Conservation (phyloP, 257 asterid genomes). For the Ilex asprella region DNA sequence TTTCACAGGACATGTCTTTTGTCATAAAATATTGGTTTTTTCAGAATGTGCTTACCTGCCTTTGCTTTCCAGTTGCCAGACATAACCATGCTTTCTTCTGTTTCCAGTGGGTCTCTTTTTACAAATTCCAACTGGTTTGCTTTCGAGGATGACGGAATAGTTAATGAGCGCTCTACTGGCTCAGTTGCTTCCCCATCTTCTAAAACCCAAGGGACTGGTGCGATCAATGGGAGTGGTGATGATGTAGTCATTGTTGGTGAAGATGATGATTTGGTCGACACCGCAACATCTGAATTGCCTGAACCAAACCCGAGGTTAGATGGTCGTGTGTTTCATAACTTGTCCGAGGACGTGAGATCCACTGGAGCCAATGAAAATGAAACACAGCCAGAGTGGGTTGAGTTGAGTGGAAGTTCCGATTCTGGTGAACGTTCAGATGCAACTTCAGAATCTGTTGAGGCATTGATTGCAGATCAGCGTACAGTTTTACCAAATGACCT, state of each 20-base stretch:
- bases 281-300: slow-evolving; percentile 37
- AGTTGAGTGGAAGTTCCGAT: slow-evolving; percentile 56
- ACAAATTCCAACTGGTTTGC: slow-evolving; percentile 92
- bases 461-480: slow-evolving; percentile 21
- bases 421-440: slow-evolving; percentile 28
- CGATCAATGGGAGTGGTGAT: slow-evolving; percentile 18
- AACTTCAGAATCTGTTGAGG: slow-evolving; percentile 22
- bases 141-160: slow-evolving; percentile 48
- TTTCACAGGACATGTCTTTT: no score
- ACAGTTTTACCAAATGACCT: slow-evolving; percentile 34
- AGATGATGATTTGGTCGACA: slow-evolving; percentile 37
- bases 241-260: slow-evolving; percentile 26
- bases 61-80: no score
- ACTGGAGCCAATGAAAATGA: slow-evolving; percentile 26
- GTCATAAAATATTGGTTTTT: no score
- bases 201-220: slow-evolving; percentile 31
- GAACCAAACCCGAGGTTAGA: slow-evolving; percentile 25
- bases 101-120: slow-evolving; percentile 67
- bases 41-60: no score
- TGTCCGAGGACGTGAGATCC: slow-evolving; percentile 24
- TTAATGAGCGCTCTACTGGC: slow-evolving; percentile 32
- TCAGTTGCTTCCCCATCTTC: slow-evolving; percentile 52
- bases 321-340: slow-evolving; percentile 19
- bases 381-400: slow-evolving; percentile 54
- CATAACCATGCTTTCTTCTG: neutral